Conservation (phyloP, 2,329 filamentous ascomycete genomes). For the Fusarium lateritium region DNA sequence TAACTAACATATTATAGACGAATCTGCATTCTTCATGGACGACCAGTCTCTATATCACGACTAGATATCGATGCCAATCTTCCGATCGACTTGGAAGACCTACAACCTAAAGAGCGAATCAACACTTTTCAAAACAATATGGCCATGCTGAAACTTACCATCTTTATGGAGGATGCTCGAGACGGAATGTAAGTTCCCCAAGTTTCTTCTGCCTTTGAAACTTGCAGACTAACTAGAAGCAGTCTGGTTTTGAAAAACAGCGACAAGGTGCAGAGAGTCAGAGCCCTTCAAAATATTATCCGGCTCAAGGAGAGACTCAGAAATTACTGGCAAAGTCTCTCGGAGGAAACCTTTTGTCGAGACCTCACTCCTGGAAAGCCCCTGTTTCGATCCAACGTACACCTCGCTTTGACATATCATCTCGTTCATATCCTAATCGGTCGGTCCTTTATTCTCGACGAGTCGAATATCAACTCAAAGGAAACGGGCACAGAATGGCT, state of each 20-base stretch:
- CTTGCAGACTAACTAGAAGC: not conserved
- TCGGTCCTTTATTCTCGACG: slow-evolving; percentile 36
- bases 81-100: slow-evolving; percentile 29
- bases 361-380: slow-evolving; percentile 41
- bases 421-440: slow-evolving; percentile 40
- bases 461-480: slow-evolving; percentile 1
- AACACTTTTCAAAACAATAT: slow-evolving; percentile 42
- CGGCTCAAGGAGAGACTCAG: slow-evolving; percentile 25
- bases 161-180: slow-evolving; percentile 42
- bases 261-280: slow-evolving; percentile 3
- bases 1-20: slow-evolving; percentile 27
- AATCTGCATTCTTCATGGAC: slow-evolving; percentile 40
- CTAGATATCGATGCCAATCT: slow-evolving; percentile 26
- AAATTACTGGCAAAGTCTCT: slow-evolving; percentile 34
- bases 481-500: slow-evolving; percentile 16
- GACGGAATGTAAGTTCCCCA: slow-evolving; percentile 33
- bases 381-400: slow-evolving; percentile 41
- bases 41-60: slow-evolving; percentile 38
- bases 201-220: not conserved
- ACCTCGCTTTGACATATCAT: slow-evolving; percentile 42
- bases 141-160: slow-evolving; percentile 35
- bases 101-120: slow-evolving; percentile 28
- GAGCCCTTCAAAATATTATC: slow-evolving; percentile 13
- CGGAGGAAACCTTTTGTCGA: slow-evolving; percentile 36
- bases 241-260: slow-evolving; percentile 32